Conservation (phyloP, 129 eudicot species). For the Flaveria trinervia region DNA sequence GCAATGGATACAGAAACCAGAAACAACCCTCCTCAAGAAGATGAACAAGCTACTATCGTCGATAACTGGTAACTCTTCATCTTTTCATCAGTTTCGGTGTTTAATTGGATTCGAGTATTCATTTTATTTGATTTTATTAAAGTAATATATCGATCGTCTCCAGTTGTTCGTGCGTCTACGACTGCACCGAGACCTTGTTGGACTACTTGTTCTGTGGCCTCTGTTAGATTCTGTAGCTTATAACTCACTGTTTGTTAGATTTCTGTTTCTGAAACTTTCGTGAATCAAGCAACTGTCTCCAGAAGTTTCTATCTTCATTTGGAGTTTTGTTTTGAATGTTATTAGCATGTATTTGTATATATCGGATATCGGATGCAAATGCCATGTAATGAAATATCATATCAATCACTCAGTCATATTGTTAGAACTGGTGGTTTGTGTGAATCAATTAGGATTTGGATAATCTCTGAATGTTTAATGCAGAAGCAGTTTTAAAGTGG, state of each 20-base stretch:
- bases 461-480: neutral
- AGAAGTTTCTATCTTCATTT: neutral
- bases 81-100: neutral
- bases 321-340: neutral
- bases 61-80: conserved; percentile 46
- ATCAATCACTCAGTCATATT: too few relatives aligned
- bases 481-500: neutral
- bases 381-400: too few relatives aligned
- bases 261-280: neutral
- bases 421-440: too few relatives aligned
- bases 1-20: conserved; percentile 48
- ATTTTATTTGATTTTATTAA: neutral
- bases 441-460: neutral
- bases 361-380: too few relatives aligned
- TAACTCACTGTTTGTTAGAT: neutral
- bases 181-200: conserved; percentile 56
- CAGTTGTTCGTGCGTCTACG: conserved; percentile 83
- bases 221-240: conserved; percentile 31
- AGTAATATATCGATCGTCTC: conserved; percentile 9
- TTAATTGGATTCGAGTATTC: neutral
- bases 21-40: conserved; percentile 46
- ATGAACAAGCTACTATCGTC: conserved; percentile 46
- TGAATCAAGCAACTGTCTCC: neutral
- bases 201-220: conserved; percentile 70
- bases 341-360: too few relatives aligned